A percentile compares a stretch with the other conserved stretches of the same genome.
Evolutionary conservation across 441 rosid genomes (phyloP).

Genomic region (Hura crepitans): DNA sequence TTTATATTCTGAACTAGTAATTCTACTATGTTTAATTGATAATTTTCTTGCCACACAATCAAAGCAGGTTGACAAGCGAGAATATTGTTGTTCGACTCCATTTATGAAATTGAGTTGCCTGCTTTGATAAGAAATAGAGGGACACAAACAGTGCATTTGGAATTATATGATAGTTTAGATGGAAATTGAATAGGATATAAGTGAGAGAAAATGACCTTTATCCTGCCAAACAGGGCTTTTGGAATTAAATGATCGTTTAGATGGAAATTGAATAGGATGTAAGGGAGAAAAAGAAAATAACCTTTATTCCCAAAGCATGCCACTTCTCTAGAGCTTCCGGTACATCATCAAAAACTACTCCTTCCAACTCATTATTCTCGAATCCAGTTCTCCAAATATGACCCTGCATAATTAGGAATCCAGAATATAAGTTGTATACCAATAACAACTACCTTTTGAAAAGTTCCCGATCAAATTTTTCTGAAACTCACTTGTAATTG

Average conservation of each 20-base stretch:
- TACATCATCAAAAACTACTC: constrained; percentile 78
- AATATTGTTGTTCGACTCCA: neutral
- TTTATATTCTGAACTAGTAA: neutral
- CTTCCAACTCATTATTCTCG: constrained; percentile 59
- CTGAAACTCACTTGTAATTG: constrained; percentile 72
- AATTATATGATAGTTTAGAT: neutral
- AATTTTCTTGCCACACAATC: neutral
- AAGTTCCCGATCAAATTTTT: neutral
- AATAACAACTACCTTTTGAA: neutral
- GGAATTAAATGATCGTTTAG: neutral
- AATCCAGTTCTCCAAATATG: constrained; percentile 94
- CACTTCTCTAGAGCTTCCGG: constrained; percentile 81
- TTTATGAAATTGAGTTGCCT: neutral
- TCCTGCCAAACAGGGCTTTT: constrained; percentile 26
- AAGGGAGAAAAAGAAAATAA: constrained; percentile 17
- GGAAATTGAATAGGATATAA: neutral
- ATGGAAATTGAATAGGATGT: neutral
- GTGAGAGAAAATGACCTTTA: constrained; percentile 43
- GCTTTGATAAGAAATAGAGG: neutral
- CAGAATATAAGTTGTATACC: constrained; percentile 4
- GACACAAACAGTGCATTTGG: neutral
- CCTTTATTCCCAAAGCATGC: constrained; percentile 83
- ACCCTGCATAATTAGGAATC: constrained; percentile 47
- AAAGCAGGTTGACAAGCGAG: neutral
- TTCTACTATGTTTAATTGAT: neutral